Conservation (phyloP, 805 yeast species). For the Ogataea neopini region DNA sequence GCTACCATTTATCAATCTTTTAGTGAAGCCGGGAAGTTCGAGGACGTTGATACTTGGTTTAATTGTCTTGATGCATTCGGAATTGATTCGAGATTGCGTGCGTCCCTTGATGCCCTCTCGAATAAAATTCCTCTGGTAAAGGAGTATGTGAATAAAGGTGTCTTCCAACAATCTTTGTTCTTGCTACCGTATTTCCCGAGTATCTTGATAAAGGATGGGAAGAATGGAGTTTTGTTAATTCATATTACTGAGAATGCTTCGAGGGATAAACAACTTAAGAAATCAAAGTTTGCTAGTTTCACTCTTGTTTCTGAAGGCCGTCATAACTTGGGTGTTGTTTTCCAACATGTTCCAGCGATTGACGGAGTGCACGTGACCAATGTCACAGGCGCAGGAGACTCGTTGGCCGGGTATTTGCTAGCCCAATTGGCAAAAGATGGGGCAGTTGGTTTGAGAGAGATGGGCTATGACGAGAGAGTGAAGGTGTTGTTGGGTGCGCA, state of each 20-base stretch:
- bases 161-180: slow-evolving; percentile 66
- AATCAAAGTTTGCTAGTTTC: slow-evolving; percentile 14
- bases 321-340: slow-evolving; percentile 49
- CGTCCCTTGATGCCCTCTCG: slow-evolving; percentile 41
- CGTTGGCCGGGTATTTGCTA: slow-evolving; percentile 66
- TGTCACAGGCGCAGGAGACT: slow-evolving; percentile 91
- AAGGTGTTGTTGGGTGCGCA: slow-evolving; percentile 27
- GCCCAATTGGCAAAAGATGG: slow-evolving; percentile 38
- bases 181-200: slow-evolving; percentile 74
- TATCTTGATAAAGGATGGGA: slow-evolving; percentile 66
- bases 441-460: slow-evolving; percentile 12
- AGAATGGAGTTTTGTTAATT: slow-evolving; percentile 56
- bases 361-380: slow-evolving; percentile 46
- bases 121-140: slow-evolving; percentile 28
- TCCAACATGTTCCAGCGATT: slow-evolving; percentile 57
- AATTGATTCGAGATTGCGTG: slow-evolving; percentile 46
- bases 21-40: slow-evolving; percentile 39
- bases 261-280: neutral
- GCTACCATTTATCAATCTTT: slow-evolving; percentile 54
- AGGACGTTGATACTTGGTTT: slow-evolving; percentile 70
- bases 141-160: slow-evolving; percentile 41
- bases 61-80: slow-evolving; percentile 64
- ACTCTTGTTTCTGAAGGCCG: slow-evolving; percentile 28
- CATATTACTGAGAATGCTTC: slow-evolving; percentile 33
- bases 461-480: slow-evolving; percentile 21